These are phyloP conservation scores for Vanilla planifolia DNA, from an alignment of 106 monocot genomes.

Conservation along the genomic window DNA sequence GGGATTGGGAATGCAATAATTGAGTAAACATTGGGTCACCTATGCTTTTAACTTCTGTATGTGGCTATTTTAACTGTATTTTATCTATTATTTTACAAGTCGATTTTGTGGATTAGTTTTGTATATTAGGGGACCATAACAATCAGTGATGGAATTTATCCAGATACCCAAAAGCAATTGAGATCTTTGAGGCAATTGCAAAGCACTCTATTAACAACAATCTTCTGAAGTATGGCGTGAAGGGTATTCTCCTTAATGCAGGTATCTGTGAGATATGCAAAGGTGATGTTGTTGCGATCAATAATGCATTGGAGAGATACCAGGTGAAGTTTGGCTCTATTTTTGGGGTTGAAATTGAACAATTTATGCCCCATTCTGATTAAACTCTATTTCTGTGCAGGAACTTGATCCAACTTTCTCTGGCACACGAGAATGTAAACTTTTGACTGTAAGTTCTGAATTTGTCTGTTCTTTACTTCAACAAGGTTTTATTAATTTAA, in stretches of 20 bases:
- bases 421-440: conserved; percentile 69
- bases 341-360: neutral
- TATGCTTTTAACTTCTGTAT: too few relatives aligned
- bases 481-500: too few relatives aligned
- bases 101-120: neutral
- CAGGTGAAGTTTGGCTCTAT: conserved; percentile 33
- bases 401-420: conserved; percentile 71
- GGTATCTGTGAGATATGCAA: conserved; percentile 87
- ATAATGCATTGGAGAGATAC: conserved; percentile 63
- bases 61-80: neutral
- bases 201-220: conserved; percentile 63
- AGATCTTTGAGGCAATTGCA: conserved; percentile 77
- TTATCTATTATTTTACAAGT: neutral
- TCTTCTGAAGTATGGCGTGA: conserved; percentile 85
- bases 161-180: conserved; percentile 85
- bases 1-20: too few relatives aligned
- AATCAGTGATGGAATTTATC: neutral
- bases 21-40: too few relatives aligned
- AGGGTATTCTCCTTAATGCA: conserved; percentile 85
- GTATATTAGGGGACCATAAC: too few relatives aligned
- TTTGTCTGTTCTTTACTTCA: too few relatives aligned
- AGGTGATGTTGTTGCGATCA: conserved; percentile 75
- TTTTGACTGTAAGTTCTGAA: conserved; percentile 28
- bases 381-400: conserved; percentile 11
- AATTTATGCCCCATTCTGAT: neutral